A percentile compares a stretch with the other conserved stretches of the same genome.
Evolutionary conservation across 2,329 filamentous ascomycete species (phyloP).

Genomic region (Claviceps cyperi): DNA sequence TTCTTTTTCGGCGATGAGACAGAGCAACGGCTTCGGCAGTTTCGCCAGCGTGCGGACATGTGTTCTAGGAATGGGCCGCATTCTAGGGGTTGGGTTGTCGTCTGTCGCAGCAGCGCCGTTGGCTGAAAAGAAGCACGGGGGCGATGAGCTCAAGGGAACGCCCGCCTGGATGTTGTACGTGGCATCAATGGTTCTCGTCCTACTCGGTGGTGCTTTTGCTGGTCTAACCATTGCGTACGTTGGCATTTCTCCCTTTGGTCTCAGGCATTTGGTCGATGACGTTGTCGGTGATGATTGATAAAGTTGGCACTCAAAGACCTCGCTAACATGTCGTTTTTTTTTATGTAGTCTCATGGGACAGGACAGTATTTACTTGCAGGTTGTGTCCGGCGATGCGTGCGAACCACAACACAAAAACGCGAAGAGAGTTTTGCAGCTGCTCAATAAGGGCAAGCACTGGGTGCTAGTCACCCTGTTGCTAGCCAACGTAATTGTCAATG

Average conservation of each 20-base stretch:
- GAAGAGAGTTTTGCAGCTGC: constrained; percentile 59
- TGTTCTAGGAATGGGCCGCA: constrained; percentile 35
- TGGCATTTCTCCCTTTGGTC: background rate
- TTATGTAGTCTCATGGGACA: constrained; percentile 43
- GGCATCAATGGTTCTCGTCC: constrained; percentile 65
- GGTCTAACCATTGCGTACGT: constrained; percentile 77
- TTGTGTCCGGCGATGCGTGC: constrained; percentile 73
- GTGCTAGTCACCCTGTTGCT: constrained; percentile 86
- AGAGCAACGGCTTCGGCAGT: constrained; percentile 13
- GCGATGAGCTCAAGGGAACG: constrained; percentile 41
- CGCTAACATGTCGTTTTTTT: constrained; percentile 2
- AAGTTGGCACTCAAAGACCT: background rate
- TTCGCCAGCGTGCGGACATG: constrained; percentile 30
- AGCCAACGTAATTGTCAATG: constrained; percentile 96
- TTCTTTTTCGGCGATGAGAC: constrained; percentile 12
- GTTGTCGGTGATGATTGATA: background rate
- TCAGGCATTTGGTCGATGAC: no score
- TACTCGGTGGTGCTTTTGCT: constrained; percentile 85
- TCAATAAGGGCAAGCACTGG: constrained; percentile 93
- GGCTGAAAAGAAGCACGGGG: constrained; percentile 20
- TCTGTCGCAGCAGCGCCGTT: constrained; percentile 35
- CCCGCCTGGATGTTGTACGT: constrained; percentile 69
- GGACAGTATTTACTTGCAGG: constrained; percentile 94
- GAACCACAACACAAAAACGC: constrained; percentile 81
- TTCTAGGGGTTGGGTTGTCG: constrained; percentile 34